These are phyloP conservation scores for Penicillium brasilianum DNA, from an alignment of 2,329 filamentous ascomycete species.

Conservation along the genomic window DNA sequence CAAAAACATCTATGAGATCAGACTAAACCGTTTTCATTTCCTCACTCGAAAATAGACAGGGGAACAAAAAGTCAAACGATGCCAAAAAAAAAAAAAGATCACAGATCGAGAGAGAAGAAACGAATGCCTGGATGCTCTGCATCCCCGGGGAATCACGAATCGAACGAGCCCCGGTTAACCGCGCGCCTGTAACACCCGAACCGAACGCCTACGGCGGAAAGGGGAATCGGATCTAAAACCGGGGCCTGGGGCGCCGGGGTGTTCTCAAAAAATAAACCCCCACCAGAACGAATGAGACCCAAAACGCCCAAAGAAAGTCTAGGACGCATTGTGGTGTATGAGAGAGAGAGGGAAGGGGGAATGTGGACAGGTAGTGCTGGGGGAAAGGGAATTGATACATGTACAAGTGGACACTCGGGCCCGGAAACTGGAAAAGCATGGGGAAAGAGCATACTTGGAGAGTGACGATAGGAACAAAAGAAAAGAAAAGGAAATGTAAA, in stretches of 20 bases:
- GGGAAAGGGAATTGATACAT: conserved; percentile 15
- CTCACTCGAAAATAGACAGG: neutral
- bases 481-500: conserved; percentile 12
- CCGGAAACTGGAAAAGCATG: neutral
- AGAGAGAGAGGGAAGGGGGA: neutral
- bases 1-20: conserved; percentile 9
- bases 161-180: conserved; percentile 3
- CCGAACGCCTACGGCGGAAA: conserved; percentile 26
- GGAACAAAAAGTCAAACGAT: neutral
- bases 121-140: conserved; percentile 20
- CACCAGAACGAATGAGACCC: conserved; percentile 8
- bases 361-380: neutral
- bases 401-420: conserved; percentile 13
- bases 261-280: neutral
- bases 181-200: conserved; percentile 21
- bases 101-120: conserved; percentile 4
- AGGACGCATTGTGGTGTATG: conserved; percentile 15
- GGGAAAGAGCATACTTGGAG: conserved; percentile 4
- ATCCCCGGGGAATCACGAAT: conserved; percentile 24
- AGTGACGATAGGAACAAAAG: conserved; percentile 7
- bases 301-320: conserved; percentile 25
- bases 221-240: neutral
- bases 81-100: neutral
- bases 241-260: conserved; percentile 8
- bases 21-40: conserved; percentile 3